Base-by-base conservation (phyloP, 2,329 filamentous ascomycete species). In the Chlorencoelia australis region DNA sequence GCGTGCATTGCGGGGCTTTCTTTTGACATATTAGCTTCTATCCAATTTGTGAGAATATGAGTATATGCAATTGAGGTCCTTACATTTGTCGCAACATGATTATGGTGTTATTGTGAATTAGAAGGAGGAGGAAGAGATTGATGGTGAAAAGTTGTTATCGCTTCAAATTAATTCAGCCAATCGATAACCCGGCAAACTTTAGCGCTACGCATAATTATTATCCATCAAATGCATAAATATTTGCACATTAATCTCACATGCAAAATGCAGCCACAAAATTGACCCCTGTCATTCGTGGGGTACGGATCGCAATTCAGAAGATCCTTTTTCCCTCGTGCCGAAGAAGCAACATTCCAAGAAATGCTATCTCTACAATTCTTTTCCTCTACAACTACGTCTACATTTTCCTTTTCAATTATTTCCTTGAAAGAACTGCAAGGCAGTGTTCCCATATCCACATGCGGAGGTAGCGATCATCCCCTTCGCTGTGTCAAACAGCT, bases 1-100 rank as follows among this genome's bases (percentile, higher is more conserved):
- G 68, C 91, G 87, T 51, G 89, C 87, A 63, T 79, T 84, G 53
- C 79, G 78, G 41, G 80, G 74, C 65, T 79, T 79, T 46, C 74
- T 79, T n/a, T n/a, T n/a, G n/a, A 20, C 13, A 27, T 9, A 21
- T 44, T 37, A 42, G 35, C 30, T 16, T 27, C 21, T 30, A 30
- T 25, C 20, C 7, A 2, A 2, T 22, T 16, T 13, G 15, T 8
- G 2, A 32, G 7, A 22, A 10, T 20, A 11, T 19, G 15, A 6
- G 5, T 20, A 9, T 7, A 19, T 20, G 11, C 22, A 21, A 17
- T 21, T 25, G 27, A 33, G 16, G 19, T 10, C 25, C 41, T 33
- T 48, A 57, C 55, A 58, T 55, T 52, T 57, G 55, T 30, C 52
- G 47, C 42, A 58, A 50, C 55, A 58, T 58, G n/a, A 41, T 56